A percentile compares a stretch with the other conserved stretches of the same genome.
Evolutionary conservation across 371 early-diverging fungal species (phyloP).

Genomic region (Fennellomyces sp.): DNA sequence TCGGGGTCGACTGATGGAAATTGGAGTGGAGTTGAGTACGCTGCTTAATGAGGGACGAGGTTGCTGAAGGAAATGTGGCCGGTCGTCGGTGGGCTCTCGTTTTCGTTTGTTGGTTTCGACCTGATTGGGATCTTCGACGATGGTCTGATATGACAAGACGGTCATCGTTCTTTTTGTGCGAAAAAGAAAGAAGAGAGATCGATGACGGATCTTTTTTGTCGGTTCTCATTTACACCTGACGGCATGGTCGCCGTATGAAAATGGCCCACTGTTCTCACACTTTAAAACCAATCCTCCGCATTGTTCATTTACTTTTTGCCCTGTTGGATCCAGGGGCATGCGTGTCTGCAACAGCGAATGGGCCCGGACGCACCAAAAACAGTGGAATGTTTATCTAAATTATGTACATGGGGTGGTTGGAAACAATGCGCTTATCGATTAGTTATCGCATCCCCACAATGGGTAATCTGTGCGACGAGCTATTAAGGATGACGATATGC

Average conservation of each 20-base stretch:
- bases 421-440: too few species aligned
- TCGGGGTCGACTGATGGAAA: background rate
- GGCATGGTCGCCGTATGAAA: background rate
- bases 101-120: background rate
- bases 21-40: background rate
- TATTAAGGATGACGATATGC: too few species aligned
- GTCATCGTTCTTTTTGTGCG: background rate
- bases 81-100: background rate
- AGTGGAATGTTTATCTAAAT: too few species aligned
- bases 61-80: background rate
- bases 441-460: too few species aligned
- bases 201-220: background rate
- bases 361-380: too few species aligned
- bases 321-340: too few species aligned
- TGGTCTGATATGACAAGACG: background rate
- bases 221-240: slow-evolving; percentile 3
- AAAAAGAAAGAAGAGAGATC: background rate
- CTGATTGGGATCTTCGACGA: background rate
- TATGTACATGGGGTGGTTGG: too few species aligned
- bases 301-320: too few species aligned
- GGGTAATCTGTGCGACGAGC: too few species aligned
- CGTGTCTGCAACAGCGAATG: too few species aligned
- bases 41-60: background rate
- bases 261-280: background rate
- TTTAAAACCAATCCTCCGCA: too few species aligned